phyloP scores from a whole-genome alignment of 2,329 filamentous ascomycete species.

The Fulvia fulva region DNA sequence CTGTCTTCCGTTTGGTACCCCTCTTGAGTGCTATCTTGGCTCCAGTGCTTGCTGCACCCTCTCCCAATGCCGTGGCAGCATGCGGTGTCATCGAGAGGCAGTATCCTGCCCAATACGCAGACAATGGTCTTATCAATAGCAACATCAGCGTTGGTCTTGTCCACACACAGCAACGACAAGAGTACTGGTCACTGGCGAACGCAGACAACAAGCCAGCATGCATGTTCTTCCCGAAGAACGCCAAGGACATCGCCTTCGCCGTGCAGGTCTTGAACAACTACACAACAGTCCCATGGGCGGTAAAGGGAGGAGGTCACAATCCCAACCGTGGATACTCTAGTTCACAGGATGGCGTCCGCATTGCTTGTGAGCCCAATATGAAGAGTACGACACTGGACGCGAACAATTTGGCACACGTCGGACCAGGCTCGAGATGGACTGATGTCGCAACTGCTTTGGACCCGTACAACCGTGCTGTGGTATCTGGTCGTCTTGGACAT shows the following conservation, averaged over 20 bases:
- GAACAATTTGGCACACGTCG: conserved; percentile 27
- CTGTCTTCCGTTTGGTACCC: not conserved
- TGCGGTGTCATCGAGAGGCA: conserved; percentile 3
- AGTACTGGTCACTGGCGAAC: conserved; percentile 22
- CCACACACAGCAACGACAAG: conserved; percentile 14
- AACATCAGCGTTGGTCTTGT: conserved; percentile 13
- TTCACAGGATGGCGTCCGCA: conserved; percentile 43
- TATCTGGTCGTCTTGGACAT: conserved; percentile 23
- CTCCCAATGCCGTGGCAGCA: conserved; percentile 2
- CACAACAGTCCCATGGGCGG: conserved; percentile 50
- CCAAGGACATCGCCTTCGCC: conserved; percentile 51
- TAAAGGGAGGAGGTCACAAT: conserved; percentile 51
- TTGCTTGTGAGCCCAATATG: conserved; percentile 41
- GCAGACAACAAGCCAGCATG: conserved; percentile 19
- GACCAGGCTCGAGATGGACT: conserved; percentile 23
- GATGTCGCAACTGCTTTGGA: conserved; percentile 23
- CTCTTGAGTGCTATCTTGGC: not conserved
- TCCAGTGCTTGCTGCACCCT: not conserved
- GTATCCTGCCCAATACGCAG: conserved; percentile 15
- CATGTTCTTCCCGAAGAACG: conserved; percentile 43
- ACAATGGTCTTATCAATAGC: conserved; percentile 7
- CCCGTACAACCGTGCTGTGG: conserved; percentile 19
- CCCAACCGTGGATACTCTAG: conserved; percentile 47
- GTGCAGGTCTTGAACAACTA: conserved; percentile 48
- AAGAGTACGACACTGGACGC: conserved; percentile 37